Percentiles rank a stretch among this genome's conserved stretches.
Conservation (phyloP, 116 monocot genomes). For the Posidonia oceanica region DNA sequence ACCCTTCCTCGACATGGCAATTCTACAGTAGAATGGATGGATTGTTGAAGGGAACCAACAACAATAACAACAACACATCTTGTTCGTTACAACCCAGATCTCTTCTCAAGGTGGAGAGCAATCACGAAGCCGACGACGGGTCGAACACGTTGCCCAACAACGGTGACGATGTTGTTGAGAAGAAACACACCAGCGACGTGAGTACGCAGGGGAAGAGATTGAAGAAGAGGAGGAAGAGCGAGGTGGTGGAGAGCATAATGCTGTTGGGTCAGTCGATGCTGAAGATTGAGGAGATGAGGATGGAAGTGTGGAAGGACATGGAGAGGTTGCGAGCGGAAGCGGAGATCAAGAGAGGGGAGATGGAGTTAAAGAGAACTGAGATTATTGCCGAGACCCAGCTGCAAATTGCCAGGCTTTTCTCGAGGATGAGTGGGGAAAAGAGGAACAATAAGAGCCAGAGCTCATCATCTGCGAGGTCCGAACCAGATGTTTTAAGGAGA, state of each 20-base stretch:
- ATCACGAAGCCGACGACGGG: constrained; percentile 24
- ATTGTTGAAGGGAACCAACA: constrained; percentile 25
- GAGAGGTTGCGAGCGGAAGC: constrained; percentile 43
- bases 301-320: constrained; percentile 46
- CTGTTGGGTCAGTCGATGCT: constrained; percentile 42
- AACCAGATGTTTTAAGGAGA: background rate
- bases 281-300: constrained; percentile 45
- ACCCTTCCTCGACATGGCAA: constrained; percentile 26
- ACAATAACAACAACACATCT: background rate
- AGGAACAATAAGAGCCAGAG: background rate
- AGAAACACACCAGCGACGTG: constrained; percentile 5
- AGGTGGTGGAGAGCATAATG: constrained; percentile 39
- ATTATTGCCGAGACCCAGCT: constrained; percentile 55
- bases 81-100: background rate
- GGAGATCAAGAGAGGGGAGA: constrained; percentile 49
- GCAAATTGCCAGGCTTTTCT: constrained; percentile 46
- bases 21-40: constrained; percentile 46
- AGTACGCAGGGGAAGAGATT: constrained; percentile 6
- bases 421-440: constrained; percentile 1
- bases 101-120: constrained; percentile 16
- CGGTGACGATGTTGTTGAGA: background rate
- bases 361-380: constrained; percentile 59
- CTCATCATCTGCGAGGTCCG: background rate
- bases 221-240: constrained; percentile 1
- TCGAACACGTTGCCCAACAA: constrained; percentile 19